These are phyloP conservation scores for Ascoidea rubescens DNA, from an alignment of 805 yeast genomes.

Conservation along the genomic window DNA sequence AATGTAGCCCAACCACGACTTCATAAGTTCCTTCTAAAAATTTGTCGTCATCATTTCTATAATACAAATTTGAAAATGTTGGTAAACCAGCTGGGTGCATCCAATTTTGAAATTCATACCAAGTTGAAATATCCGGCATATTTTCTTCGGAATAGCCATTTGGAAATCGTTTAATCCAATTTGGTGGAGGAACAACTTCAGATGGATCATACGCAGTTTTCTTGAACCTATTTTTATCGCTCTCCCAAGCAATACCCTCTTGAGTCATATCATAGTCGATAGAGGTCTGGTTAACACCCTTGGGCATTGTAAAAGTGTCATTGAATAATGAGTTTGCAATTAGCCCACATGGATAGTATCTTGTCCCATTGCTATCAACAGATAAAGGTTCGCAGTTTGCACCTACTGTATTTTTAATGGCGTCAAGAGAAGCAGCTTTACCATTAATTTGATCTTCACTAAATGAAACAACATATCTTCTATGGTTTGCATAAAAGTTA, in stretches of 20 bases:
- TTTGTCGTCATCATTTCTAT: slow-evolving; percentile 47
- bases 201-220: slow-evolving; percentile 51
- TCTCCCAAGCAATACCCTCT: slow-evolving; percentile 69
- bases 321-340: slow-evolving; percentile 89
- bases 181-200: slow-evolving; percentile 87
- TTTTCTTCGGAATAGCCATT: slow-evolving; percentile 79
- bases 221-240: slow-evolving; percentile 62
- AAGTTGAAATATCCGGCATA: slow-evolving; percentile 56
- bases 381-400: slow-evolving; percentile 53
- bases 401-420: slow-evolving; percentile 32
- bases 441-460: slow-evolving; percentile 78
- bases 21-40: slow-evolving; percentile 55
- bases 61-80: slow-evolving; percentile 70
- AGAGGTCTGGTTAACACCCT: slow-evolving; percentile 20
- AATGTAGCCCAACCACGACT: slow-evolving; percentile 55
- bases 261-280: slow-evolving; percentile 24
- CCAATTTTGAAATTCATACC: slow-evolving; percentile 93
- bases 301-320: slow-evolving; percentile 58
- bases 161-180: slow-evolving; percentile 72
- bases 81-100: slow-evolving; percentile 96
- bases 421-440: slow-evolving; percentile 38
- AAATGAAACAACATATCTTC: slow-evolving; percentile 80
- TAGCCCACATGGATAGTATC: slow-evolving; percentile 87
- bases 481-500: slow-evolving; percentile 87
- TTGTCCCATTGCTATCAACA: slow-evolving; percentile 34